Percentiles rank a stretch among this genome's conserved stretches.
Conservation (phyloP, 2,329 filamentous ascomycete genomes). For the Talaromyces funiculosus region DNA sequence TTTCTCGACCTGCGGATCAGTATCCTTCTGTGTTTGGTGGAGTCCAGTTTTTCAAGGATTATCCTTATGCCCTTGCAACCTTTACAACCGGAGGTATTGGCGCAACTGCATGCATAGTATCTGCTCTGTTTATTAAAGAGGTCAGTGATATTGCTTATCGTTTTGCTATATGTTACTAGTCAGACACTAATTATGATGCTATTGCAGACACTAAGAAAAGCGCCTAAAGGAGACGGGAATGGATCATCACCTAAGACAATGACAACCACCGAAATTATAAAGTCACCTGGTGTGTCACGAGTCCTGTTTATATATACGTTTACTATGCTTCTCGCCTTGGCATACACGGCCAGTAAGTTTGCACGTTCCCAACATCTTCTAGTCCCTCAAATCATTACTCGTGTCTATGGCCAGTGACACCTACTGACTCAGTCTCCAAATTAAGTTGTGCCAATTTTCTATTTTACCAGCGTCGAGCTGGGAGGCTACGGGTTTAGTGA, state of each 20-base stretch:
- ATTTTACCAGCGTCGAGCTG: constrained; percentile 56
- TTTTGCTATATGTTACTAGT: not conserved
- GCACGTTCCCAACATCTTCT: too few relatives aligned
- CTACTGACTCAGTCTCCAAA: not conserved
- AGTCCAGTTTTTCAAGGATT: constrained; percentile 55
- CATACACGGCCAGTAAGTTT: constrained; percentile 56
- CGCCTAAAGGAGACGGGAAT: constrained; percentile 18
- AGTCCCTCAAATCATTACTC: not conserved
- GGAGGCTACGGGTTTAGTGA: constrained; percentile 63
- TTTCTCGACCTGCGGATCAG: constrained; percentile 62
- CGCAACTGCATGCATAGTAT: constrained; percentile 48
- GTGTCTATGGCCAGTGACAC: not conserved
- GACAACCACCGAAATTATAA: constrained; percentile 46
- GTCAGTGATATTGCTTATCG: constrained; percentile 17
- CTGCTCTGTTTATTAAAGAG: constrained; percentile 58
- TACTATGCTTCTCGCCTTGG: constrained; percentile 62
- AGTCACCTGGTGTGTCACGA: constrained; percentile 57
- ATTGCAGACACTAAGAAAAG: constrained; percentile 26
- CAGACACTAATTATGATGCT: not conserved
- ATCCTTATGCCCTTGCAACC: constrained; percentile 61
- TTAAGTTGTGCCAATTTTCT: constrained; percentile 58
- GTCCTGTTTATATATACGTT: constrained; percentile 63
- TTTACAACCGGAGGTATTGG: constrained; percentile 54
- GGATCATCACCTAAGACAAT: not conserved
- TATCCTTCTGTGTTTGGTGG: constrained; percentile 56